A percentile compares a stretch with the other conserved stretches of the same genome.
Conservation (phyloP, 2,329 filamentous ascomycete species). For the Penicillium hesseltinei region DNA sequence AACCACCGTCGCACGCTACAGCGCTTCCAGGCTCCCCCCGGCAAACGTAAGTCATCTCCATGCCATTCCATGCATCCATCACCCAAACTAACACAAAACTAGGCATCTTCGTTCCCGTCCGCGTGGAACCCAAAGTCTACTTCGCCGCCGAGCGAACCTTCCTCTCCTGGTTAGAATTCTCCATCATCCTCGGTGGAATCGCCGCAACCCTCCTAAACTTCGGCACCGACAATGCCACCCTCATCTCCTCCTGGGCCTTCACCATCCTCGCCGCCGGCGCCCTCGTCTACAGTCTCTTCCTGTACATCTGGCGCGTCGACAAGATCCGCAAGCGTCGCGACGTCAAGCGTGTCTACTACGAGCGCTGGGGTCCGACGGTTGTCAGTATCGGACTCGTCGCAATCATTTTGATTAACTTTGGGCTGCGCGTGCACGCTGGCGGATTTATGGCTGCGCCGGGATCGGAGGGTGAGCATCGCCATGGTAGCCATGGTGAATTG, state of each 20-base stretch:
- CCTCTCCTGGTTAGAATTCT: conserved; percentile 95
- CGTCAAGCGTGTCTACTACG: conserved; percentile 76
- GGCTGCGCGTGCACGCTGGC: conserved; percentile 65
- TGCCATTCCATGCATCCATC: background rate
- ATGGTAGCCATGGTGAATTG: conserved; percentile 18
- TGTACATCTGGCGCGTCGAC: conserved; percentile 84
- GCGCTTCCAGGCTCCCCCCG: conserved; percentile 59
- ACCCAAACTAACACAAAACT: conserved; percentile 48
- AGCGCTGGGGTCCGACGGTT: conserved; percentile 77
- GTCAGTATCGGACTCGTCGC: conserved; percentile 72
- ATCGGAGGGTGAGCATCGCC: conserved; percentile 3
- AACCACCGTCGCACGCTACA: conserved; percentile 45
- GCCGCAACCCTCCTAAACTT: conserved; percentile 84
- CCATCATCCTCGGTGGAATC: conserved; percentile 87
- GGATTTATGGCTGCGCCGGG: conserved; percentile 27
- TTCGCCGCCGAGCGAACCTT: conserved; percentile 96
- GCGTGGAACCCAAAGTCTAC: conserved; percentile 96
- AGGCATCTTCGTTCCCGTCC: conserved; percentile 92
- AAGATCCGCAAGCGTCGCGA: conserved; percentile 80
- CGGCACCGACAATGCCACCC: conserved; percentile 58
- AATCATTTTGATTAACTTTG: conserved; percentile 78
- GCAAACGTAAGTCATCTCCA: conserved; percentile 46
- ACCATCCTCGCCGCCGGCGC: conserved; percentile 75
- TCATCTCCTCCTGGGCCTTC: conserved; percentile 72
- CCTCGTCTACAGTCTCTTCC: conserved; percentile 76